Evolutionary conservation across 2,329 filamentous ascomycete species (phyloP).

Genomic region (Chaetomiaceae sp.): DNA sequence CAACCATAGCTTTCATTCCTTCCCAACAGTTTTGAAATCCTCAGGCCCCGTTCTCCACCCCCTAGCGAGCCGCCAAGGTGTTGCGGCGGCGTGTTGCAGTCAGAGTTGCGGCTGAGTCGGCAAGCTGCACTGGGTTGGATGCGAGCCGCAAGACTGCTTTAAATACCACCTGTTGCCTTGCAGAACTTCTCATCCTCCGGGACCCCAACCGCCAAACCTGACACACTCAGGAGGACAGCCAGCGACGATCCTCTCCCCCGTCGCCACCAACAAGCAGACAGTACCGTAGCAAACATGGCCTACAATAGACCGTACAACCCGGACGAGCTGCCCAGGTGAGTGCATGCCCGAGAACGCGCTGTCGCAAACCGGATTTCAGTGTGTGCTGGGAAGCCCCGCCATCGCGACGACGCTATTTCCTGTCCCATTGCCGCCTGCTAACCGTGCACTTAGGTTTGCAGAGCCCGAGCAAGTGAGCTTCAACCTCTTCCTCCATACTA

Average conservation of each 20-base stretch:
- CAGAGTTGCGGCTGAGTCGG: slow-evolving; percentile 17
- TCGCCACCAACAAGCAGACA: slow-evolving; percentile 1
- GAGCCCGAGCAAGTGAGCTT: slow-evolving; percentile 44
- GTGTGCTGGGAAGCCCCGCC: slow-evolving; percentile 15
- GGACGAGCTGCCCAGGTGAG: slow-evolving; percentile 88
- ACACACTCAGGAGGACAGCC: slow-evolving; percentile 17
- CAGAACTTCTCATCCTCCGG: background rate
- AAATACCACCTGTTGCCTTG: slow-evolving; percentile 9
- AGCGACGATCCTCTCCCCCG: background rate
- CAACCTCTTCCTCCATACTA: slow-evolving; percentile 5
- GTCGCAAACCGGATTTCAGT: slow-evolving; percentile 5
- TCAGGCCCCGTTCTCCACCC: background rate
- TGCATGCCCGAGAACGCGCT: slow-evolving; percentile 15
- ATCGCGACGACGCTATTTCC: slow-evolving; percentile 10
- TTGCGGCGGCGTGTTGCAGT: background rate
- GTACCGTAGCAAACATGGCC: slow-evolving; percentile 59
- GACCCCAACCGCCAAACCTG: slow-evolving; percentile 12
- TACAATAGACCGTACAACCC: slow-evolving; percentile 93
- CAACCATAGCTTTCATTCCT: background rate
- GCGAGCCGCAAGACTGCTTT: background rate
- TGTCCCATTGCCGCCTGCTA: slow-evolving; percentile 19
- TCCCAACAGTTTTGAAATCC: background rate
- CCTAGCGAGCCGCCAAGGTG: background rate
- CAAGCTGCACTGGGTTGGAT: background rate
- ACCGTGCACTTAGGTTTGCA: slow-evolving; percentile 41